A percentile compares a stretch with the other conserved stretches of the same genome.
Conservation (phyloP, 2,329 filamentous ascomycete species). For the Tolypocladium nubicola region DNA sequence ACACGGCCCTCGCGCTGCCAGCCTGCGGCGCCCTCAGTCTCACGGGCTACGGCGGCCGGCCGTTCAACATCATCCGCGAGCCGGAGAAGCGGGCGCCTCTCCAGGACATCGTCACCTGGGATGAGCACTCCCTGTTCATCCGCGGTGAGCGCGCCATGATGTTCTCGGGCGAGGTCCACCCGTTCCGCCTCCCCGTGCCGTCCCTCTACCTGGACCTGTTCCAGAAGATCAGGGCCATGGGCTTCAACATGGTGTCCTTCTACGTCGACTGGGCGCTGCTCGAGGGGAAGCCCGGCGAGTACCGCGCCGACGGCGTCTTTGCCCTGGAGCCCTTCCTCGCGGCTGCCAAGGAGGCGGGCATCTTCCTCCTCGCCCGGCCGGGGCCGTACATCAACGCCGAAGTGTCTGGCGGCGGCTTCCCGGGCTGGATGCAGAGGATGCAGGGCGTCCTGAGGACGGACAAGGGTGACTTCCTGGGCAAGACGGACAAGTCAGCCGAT, state of each 20-base stretch:
- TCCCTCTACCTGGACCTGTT: conserved; percentile 58
- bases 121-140: conserved; percentile 60
- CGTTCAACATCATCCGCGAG: conserved; percentile 12
- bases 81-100: conserved; percentile 13
- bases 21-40: conserved; percentile 7
- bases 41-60: conserved; percentile 7
- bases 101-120: conserved; percentile 51
- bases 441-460: conserved; percentile 53
- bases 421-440: conserved; percentile 67
- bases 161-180: conserved; percentile 66
- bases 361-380: conserved; percentile 65
- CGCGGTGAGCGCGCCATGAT: conserved; percentile 60
- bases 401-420: conserved; percentile 65
- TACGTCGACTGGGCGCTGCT: conserved; percentile 71
- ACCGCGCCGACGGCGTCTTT: conserved; percentile 61
- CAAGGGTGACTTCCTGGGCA: conserved; percentile 49
- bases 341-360: conserved; percentile 59
- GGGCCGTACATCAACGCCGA: conserved; percentile 76
- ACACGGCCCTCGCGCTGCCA: conserved; percentile 6
- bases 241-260: conserved; percentile 71
- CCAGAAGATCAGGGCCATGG: conserved; percentile 72
- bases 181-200: conserved; percentile 42
- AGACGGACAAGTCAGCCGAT: conserved; percentile 50
- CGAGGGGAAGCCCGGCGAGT: conserved; percentile 62
- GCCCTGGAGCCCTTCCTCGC: conserved; percentile 66